Evolutionary conservation across 169 alveolate species (phyloP).

Genomic region (Theileria parva): DNA sequence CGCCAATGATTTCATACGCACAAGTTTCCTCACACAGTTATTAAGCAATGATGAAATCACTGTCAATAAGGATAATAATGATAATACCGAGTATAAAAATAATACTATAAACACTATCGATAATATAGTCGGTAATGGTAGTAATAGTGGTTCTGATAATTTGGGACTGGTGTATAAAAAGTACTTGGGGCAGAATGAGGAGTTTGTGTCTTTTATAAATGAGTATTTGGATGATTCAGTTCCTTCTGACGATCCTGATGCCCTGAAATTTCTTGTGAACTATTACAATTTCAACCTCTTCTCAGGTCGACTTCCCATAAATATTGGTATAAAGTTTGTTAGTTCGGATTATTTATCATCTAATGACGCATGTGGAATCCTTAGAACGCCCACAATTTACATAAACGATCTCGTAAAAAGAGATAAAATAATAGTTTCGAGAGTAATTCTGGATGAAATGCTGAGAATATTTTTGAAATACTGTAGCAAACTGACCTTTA

Average conservation of each 20-base stretch:
- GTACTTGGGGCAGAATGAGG: conserved; percentile 14
- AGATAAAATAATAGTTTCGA: conserved; percentile 37
- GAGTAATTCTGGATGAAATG: conserved; percentile 56
- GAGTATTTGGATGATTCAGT: conserved; percentile 57
- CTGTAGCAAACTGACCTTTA: conserved; percentile 15
- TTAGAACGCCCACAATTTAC: conserved; percentile 21
- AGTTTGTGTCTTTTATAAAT: conserved; percentile 51
- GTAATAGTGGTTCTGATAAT: background rate
- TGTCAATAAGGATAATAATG: background rate
- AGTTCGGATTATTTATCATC: conserved; percentile 37
- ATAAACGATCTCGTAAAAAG: conserved; percentile 15
- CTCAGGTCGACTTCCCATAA: conserved; percentile 68
- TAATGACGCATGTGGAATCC: conserved; percentile 21
- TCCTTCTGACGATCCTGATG: conserved; percentile 46
- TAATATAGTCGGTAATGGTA: background rate
- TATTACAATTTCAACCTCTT: conserved; percentile 64
- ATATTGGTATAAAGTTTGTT: conserved; percentile 28
- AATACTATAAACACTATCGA: too few relatives aligned
- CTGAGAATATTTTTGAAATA: conserved; percentile 31
- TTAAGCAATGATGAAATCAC: background rate
- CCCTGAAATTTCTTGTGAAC: conserved; percentile 48
- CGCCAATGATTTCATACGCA: conserved; percentile 42
- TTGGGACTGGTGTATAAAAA: background rate
- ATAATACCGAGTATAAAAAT: background rate
- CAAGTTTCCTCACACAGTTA: conserved; percentile 27